Evolutionary conservation across 1,139 yeast species (phyloP).

Genomic region (Pichia sp.): DNA sequence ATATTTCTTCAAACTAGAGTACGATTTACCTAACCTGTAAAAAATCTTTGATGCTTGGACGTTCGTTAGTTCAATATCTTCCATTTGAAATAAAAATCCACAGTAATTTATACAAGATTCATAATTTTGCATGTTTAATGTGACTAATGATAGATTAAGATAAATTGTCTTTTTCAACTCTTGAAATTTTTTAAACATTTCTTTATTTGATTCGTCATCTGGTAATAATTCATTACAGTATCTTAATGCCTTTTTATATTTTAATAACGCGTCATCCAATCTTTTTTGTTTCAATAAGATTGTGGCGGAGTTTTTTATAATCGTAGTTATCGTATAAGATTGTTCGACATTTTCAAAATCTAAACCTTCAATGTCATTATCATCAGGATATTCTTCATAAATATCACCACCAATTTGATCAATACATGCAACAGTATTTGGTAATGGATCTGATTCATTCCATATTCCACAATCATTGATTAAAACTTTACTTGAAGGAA

Average conservation of each 20-base stretch:
- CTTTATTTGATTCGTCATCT: slow-evolving; percentile 58
- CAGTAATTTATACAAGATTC: slow-evolving; percentile 46
- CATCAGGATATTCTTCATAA: slow-evolving; percentile 73
- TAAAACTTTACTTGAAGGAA: slow-evolving; percentile 36
- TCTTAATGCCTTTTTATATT: slow-evolving; percentile 57
- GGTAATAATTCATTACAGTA: slow-evolving; percentile 69
- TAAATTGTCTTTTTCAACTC: slow-evolving; percentile 56
- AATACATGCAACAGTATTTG: slow-evolving; percentile 57
- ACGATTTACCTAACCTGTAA: slow-evolving; percentile 52
- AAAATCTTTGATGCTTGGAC: slow-evolving; percentile 56
- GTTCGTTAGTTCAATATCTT: slow-evolving; percentile 24
- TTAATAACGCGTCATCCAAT: slow-evolving; percentile 46
- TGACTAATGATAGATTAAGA: slow-evolving; percentile 51
- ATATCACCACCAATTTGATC: slow-evolving; percentile 59
- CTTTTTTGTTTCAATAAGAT: slow-evolving; percentile 49
- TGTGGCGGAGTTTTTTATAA: slow-evolving; percentile 63
- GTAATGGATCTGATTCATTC: slow-evolving; percentile 46
- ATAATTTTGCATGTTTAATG: slow-evolving; percentile 43
- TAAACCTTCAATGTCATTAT: slow-evolving; percentile 50
- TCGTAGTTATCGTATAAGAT: slow-evolving; percentile 45
- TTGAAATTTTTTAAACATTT: slow-evolving; percentile 43
- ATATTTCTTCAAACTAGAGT: slow-evolving; percentile 38
- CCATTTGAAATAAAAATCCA: slow-evolving; percentile 49
- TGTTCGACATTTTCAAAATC: slow-evolving; percentile 39
- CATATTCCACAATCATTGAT: slow-evolving; percentile 65